Base-by-base conservation (phyloP, 805 yeast species). In the Cyberlindnera xylosilytica region DNA sequence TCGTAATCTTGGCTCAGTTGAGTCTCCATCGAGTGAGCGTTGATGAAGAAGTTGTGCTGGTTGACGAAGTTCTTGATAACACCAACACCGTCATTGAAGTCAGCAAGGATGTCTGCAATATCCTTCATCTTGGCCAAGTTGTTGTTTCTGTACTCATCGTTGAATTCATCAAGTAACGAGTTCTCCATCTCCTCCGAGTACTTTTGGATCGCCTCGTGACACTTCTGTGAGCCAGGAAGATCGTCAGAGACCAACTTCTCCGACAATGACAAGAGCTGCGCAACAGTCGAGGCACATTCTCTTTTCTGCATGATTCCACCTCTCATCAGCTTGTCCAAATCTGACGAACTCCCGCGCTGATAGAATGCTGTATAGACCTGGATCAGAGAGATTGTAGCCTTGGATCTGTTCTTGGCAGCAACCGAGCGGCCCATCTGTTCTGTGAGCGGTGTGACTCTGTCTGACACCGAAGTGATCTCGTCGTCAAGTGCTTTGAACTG, bases 31-130 rank as follows among this genome's bases (percentile, higher is more conserved):
- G 46, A 36, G 9, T 41, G 57, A 29, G 61, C 64, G 52, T 62
- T 54, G 37, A 65, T 68, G 61, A 90, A 84, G 45, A 83, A 74
- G 37, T 81, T 84, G 57, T 86, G 87, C 57, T 86, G 88, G 57
- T 79, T 80, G 32, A 90, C 85, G 64, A 87, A 91, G 37, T 83
- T 79, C 57, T 83, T 87, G 8, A 87, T 83, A 8, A 90, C 91
- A 45, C 83, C 81, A 10, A 77, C 72, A 11, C 97, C 97, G 16
- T 88, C 91, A 57, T 91, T 90, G 67, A 81, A 91, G 47, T 81
- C 86, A 40, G 80, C 76, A 38, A 90, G 69, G 15, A 89, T 76
- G 38, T 78, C 78, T 0, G 97, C 87, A 20, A 81, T 75, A 43
- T 82, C 88, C 54, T 77, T 80, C 83, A 93, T 81, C 41, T 76